Base-by-base conservation (phyloP, 2,329 filamentous ascomycete species). In the Endothia cerciana region DNA sequence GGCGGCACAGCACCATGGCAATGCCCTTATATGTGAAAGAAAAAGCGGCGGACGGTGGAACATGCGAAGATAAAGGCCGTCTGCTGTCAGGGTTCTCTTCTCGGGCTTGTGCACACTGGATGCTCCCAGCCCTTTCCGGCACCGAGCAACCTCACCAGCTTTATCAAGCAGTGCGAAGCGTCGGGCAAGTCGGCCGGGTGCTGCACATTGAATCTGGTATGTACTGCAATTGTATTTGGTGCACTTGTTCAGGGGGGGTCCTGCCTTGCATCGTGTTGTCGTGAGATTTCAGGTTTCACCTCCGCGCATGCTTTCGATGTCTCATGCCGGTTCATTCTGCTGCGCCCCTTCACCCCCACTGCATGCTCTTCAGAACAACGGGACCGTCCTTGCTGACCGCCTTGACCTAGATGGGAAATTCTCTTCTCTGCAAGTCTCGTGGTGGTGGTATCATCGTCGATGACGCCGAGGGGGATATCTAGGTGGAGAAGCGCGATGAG, bases 141-240 rank as follows among this genome's bases (percentile, higher is more conserved):
- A n/a, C 45, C 59, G 2, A 10, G 7, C 5, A 25, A 13, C 15
- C 2, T 8, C 17, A 10, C 45, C 2, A 8, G 1, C 1, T 61
- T 61, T 28, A 10, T 49, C 43, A 28, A 25, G 43, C 5, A 22
- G 8, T 61, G 59, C 33, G 22, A 22, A 3, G 3, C 30, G 3
- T 6, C 17, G 8, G 19, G 28, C n/a, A 40, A 40, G 22, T 49
- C 43, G 30, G 59, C 59, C 7, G 45, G 40, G 22, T 61, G 61
- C 19, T 63, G 61, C 38, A 57, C 38, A 15, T 10, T 57, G 13
- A 63, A n/a, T 22, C 5, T 63, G 61, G 61, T 63, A 56, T 17
- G 61, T 57, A 7, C n/a, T n/a, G n/a, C n/a, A n/a, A n/a, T n/a
- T 22, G 4, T 51, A 36, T 47, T 13, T 19, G 15, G 6, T 47